Evolutionary conservation across 2,329 filamentous ascomycete species (phyloP).

Genomic region (Aspergillus novofumigatus): DNA sequence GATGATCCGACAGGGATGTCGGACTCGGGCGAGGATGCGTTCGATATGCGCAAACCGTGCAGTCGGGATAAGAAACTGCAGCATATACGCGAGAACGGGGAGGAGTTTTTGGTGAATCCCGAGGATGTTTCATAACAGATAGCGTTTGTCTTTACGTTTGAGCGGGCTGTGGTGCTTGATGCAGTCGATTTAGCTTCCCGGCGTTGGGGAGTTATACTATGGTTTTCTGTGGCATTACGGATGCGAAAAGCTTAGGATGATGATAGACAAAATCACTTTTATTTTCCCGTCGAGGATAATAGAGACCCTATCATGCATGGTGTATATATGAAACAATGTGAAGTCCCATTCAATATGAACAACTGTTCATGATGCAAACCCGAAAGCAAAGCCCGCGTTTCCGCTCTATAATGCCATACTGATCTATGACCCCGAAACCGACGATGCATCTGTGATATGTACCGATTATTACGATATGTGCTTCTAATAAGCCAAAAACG

Average conservation of each 20-base stretch:
- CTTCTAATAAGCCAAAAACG: background rate
- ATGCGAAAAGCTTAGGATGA: background rate
- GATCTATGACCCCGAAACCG: background rate
- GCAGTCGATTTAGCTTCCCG: constrained; percentile 7
- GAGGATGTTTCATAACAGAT: constrained; percentile 67
- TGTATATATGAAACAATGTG: background rate
- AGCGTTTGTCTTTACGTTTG: background rate
- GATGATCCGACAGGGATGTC: constrained; percentile 67
- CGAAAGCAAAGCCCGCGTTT: background rate
- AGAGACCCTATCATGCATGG: background rate
- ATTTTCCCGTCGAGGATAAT: background rate
- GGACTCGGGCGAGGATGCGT: constrained; percentile 71
- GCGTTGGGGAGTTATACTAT: constrained; percentile 11
- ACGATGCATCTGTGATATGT: background rate
- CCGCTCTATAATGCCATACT: background rate
- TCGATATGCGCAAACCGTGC: constrained; percentile 93
- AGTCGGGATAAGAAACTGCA: constrained; percentile 71
- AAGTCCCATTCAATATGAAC: background rate
- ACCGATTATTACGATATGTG: background rate
- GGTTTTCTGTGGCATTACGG: background rate
- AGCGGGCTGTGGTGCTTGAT: background rate
- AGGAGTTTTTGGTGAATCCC: constrained; percentile 71
- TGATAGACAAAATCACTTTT: background rate
- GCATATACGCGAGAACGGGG: constrained; percentile 77
- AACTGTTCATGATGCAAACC: background rate